Percentiles rank a stretch among this genome's conserved stretches.
Evolutionary conservation across 768 basidiomycete genomes (phyloP).

Genomic region (Mycena sanguinolenta): DNA sequence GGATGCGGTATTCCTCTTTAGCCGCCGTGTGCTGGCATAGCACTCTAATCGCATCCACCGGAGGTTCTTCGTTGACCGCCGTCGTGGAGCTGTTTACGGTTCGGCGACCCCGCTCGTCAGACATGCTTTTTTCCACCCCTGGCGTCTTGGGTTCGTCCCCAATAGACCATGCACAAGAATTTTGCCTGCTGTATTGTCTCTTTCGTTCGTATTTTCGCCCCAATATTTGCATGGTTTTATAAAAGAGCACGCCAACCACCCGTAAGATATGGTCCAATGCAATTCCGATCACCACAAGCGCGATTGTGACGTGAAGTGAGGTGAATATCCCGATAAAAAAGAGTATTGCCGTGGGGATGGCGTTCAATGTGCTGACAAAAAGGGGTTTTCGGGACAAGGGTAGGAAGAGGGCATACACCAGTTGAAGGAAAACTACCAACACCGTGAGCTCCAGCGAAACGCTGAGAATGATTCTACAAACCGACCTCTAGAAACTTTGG

Average conservation of each 20-base stretch:
- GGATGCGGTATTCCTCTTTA: slow-evolving; percentile 2
- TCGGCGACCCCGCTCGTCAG: not conserved
- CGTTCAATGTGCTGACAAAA: slow-evolving; percentile 17
- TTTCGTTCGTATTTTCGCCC: slow-evolving; percentile 28
- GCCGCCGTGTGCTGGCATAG: slow-evolving; percentile 22
- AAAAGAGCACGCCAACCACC: slow-evolving; percentile 33
- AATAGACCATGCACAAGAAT: slow-evolving; percentile 5
- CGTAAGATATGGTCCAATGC: slow-evolving; percentile 25
- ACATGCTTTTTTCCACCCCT: too few relatives aligned
- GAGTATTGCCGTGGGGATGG: slow-evolving; percentile 22
- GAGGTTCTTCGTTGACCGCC: slow-evolving; percentile 30
- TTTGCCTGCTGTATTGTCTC: not conserved
- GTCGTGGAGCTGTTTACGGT: slow-evolving; percentile 35
- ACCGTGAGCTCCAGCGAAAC: not conserved
- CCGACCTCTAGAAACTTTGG: slow-evolving; percentile 35
- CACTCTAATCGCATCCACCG: slow-evolving; percentile 25
- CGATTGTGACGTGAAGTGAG: slow-evolving; percentile 34
- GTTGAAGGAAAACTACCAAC: slow-evolving; percentile 14
- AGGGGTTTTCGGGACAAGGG: slow-evolving; percentile 34
- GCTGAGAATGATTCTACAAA: not conserved
- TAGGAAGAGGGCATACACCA: slow-evolving; percentile 33
- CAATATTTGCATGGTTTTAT: slow-evolving; percentile 33
- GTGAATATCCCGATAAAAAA: slow-evolving; percentile 37
- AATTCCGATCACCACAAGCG: slow-evolving; percentile 30
- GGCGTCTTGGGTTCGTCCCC: slow-evolving; percentile 8